Base-by-base conservation (phyloP, 2,329 filamentous ascomycete species). In the Setomelanomma holmii region DNA sequence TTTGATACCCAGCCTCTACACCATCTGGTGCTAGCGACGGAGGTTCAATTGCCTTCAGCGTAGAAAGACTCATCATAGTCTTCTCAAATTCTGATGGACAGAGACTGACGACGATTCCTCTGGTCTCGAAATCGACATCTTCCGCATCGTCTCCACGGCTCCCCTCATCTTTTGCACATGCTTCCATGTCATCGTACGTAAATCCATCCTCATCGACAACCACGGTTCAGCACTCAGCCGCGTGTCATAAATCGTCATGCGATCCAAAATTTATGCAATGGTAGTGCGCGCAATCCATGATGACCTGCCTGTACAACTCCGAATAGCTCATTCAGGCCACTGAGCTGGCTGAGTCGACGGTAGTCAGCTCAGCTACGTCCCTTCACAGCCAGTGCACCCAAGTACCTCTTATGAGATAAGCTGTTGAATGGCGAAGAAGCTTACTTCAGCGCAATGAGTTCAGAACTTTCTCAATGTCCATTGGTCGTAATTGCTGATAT, bases 381-480 rank as follows among this genome's bases (percentile, higher is more conserved):
- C 27, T 10, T 30, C 27, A 8, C 14, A 30, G 27, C 10, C 10
- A 30, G 27, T 30, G 27, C 27, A 30, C 10, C 3, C 27, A 30
- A 30, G 3, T 36, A n/a, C 34, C 3, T n/a, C 16, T n/a, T 7
- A 36, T 14, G 24, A 30, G 12, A n/a, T 36, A 36, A 36, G 34
- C 34, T 17, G 16, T 3, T 36, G 14, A 16, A 36, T n/a, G 34
- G 16, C 34, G 16, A 36, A 36, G 16, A 30, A 10, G 41, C 41
- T 44, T 34, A 44, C 30, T 44, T 44, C 41, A 44, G 41, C 30
- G 10, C 6, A 36, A n/a, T n/a, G 10, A 30, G 10, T 36, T 36
- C 34, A 5, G 11, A 16, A 36, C 16, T 16, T 10, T 14, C 10
- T 14, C 27, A 14, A 8, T 30, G 5, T n/a, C 27, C 27, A 30